phyloP scores from a whole-genome alignment of 768 basidiomycete genomes.

The Rhizopogon roseolus region DNA sequence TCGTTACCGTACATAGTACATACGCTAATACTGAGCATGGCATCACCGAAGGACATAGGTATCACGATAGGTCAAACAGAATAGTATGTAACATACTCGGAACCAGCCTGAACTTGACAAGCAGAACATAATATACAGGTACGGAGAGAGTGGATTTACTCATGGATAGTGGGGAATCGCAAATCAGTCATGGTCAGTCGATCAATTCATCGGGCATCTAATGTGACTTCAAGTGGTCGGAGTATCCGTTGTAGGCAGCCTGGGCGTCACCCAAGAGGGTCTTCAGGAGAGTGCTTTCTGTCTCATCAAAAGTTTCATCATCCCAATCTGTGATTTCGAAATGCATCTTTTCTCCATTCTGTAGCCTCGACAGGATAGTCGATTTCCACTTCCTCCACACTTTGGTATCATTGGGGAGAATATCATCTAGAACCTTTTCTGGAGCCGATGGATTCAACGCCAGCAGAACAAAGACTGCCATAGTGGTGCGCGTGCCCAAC shows the following conservation, averaged over 20 bases:
- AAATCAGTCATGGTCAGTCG: not conserved
- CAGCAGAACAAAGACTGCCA: conserved; percentile 20
- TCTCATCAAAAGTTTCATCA: conserved; percentile 5
- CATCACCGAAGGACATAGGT: too few species aligned
- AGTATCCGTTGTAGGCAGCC: conserved; percentile 23
- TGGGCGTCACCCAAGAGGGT: conserved; percentile 20
- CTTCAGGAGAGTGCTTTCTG: conserved; percentile 16
- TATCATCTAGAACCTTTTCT: conserved; percentile 12
- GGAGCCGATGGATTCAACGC: conserved; percentile 17
- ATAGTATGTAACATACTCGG: too few species aligned
- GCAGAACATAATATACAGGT: too few species aligned
- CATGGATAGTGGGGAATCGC: not conserved
- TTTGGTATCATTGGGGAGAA: conserved; percentile 25
- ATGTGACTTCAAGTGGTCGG: not conserved
- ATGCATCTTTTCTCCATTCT: conserved; percentile 15
- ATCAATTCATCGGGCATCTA: not conserved
- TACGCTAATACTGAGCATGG: too few species aligned
- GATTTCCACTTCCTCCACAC: conserved; percentile 25
- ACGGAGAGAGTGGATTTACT: too few species aligned
- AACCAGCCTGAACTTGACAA: too few species aligned
- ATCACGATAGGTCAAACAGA: too few species aligned
- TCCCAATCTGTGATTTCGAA: conserved; percentile 20
- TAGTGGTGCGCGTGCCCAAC: conserved; percentile 21
- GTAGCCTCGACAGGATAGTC: conserved; percentile 12
- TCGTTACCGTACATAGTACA: too few species aligned